These are phyloP conservation scores for Phytophthora citrophthora DNA, from an alignment of 352 stramenopile species.

Conservation along the genomic window DNA sequence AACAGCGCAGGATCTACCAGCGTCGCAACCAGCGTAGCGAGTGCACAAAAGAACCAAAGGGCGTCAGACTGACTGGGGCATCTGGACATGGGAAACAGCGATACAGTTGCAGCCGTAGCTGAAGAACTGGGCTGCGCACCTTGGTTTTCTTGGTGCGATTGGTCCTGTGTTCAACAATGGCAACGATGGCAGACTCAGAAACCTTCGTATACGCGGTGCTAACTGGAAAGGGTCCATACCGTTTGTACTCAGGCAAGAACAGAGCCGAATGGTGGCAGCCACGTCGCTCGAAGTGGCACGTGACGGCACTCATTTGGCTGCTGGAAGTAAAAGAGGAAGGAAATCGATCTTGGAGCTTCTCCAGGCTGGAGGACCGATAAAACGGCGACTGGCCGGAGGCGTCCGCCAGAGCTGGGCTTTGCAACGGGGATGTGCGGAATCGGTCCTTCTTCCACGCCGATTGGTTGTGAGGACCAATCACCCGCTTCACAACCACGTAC, in stretches of 20 bases:
- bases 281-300: slow-evolving; percentile 49
- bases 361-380: slow-evolving; percentile 4
- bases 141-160: slow-evolving; percentile 42
- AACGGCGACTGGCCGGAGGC: slow-evolving; percentile 15
- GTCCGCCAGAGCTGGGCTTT: slow-evolving; percentile 25
- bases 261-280: slow-evolving; percentile 48
- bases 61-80: not conserved
- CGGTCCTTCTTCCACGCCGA: slow-evolving; percentile 30
- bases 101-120: slow-evolving; percentile 2
- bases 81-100: not conserved
- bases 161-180: slow-evolving; percentile 15
- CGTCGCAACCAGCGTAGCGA: not conserved
- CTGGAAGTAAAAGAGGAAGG: not conserved
- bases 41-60: slow-evolving; percentile 1
- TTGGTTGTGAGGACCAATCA: slow-evolving; percentile 23
- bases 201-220: too few species aligned
- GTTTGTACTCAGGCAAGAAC: slow-evolving; percentile 64
- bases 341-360: not conserved
- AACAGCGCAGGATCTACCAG: slow-evolving; percentile 68
- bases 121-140: slow-evolving; percentile 11
- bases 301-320: slow-evolving; percentile 27
- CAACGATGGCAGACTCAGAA: slow-evolving; percentile 6
- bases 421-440: slow-evolving; percentile 25
- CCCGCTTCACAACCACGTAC: slow-evolving; percentile 7
- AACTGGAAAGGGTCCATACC: slow-evolving; percentile 4